Evolutionary conservation across 2,329 filamentous ascomycete genomes (phyloP).

Genomic region (Phaeophleospora eucalypticola): DNA sequence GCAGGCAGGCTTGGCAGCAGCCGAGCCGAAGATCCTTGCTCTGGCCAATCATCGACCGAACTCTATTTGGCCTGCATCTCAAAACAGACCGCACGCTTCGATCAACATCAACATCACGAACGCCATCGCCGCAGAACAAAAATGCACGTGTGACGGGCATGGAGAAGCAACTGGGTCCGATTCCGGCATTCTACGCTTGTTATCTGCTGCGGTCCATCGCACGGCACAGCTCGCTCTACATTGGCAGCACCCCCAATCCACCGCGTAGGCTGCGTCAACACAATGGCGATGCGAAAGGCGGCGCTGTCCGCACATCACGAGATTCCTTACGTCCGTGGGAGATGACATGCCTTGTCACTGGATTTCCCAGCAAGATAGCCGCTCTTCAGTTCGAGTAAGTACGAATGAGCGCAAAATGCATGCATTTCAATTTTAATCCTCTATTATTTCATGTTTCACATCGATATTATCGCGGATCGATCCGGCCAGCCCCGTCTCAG

Average conservation of each 20-base stretch:
- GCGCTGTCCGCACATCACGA: slow-evolving; percentile 71
- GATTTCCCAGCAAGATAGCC: slow-evolving; percentile 80
- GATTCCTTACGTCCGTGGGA: slow-evolving; percentile 76
- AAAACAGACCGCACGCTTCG: too few species aligned
- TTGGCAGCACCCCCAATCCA: slow-evolving; percentile 89
- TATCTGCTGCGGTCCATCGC: slow-evolving; percentile 86
- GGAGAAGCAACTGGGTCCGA: slow-evolving; percentile 41
- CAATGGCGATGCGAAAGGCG: slow-evolving; percentile 79
- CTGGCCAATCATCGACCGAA: too few species aligned
- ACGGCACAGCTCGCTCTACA: slow-evolving; percentile 68
- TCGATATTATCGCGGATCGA: neutral
- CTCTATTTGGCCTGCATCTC: too few species aligned
- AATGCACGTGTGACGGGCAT: slow-evolving; percentile 7
- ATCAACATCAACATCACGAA: neutral
- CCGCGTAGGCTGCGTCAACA: slow-evolving; percentile 81
- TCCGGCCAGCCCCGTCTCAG: too few species aligned
- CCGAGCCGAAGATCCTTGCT: too few species aligned
- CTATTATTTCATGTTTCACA: slow-evolving; percentile 3
- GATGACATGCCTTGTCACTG: slow-evolving; percentile 79
- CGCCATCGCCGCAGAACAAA: neutral
- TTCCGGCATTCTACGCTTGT: slow-evolving; percentile 88
- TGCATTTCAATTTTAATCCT: slow-evolving; percentile 1
- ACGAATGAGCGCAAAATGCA: neutral
- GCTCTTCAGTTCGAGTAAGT: slow-evolving; percentile 90
- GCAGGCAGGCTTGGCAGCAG: too few species aligned